Evolutionary conservation across 1,284 basidiomycete species (phyloP).

Genomic region (Clitocybe nebularis): DNA sequence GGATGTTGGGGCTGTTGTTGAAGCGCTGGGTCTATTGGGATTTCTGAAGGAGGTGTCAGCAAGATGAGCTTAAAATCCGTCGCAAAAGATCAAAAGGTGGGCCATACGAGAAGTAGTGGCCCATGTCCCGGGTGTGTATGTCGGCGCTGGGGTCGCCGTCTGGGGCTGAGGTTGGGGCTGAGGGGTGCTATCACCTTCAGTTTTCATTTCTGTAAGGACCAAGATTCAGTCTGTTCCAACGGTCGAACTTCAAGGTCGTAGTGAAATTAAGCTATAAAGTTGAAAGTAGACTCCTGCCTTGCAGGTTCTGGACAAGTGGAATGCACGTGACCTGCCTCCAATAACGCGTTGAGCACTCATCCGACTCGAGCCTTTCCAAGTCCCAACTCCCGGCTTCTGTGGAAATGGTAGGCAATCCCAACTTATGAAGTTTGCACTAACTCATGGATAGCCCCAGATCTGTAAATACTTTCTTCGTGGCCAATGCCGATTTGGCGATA

Average conservation of each 20-base stretch:
- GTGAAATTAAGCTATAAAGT: no score
- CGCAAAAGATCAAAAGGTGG: not conserved
- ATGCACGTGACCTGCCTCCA: no score
- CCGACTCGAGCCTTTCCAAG: no score
- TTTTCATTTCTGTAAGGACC: constrained; percentile 18
- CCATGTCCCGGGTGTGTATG: constrained; percentile 32
- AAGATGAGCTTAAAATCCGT: not conserved
- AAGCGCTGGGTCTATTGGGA: constrained; percentile 66
- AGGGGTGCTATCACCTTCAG: constrained; percentile 15
- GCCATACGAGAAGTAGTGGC: constrained; percentile 26
- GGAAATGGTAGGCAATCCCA: no score
- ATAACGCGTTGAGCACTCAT: no score
- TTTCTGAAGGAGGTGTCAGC: constrained; percentile 32
- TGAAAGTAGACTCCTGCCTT: no score
- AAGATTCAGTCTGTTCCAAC: not conserved
- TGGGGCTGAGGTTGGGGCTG: constrained; percentile 10
- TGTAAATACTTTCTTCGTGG: constrained; percentile 70
- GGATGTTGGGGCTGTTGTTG: constrained; percentile 55
- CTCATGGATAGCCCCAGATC: no score
- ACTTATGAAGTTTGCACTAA: no score
- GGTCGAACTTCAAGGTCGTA: not conserved
- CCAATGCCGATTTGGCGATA: constrained; percentile 62
- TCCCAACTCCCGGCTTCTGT: no score
- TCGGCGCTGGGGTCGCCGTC: constrained; percentile 25
- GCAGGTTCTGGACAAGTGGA: no score